Evolutionary conservation across 805 yeast species (phyloP).

Genomic region (Tetrapisispora pingtungensis): DNA sequence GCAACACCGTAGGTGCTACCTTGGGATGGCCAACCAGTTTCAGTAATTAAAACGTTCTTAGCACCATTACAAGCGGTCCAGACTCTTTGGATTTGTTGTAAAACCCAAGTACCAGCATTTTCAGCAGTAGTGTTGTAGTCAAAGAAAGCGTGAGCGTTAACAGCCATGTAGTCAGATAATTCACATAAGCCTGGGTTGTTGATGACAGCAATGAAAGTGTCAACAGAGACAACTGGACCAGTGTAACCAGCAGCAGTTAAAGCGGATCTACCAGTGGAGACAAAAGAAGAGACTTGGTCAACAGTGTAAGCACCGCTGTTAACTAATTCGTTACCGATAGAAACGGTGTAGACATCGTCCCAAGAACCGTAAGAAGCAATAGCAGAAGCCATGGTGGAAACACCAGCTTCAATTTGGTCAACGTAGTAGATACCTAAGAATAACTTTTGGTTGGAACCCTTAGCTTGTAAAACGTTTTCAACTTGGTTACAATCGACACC

Average conservation of each 20-base stretch:
- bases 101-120: slow-evolving; percentile 84
- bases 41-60: slow-evolving; percentile 71
- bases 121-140: slow-evolving; percentile 73
- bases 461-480: slow-evolving; percentile 57
- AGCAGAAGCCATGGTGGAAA: slow-evolving; percentile 49
- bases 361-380: slow-evolving; percentile 60
- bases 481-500: slow-evolving; percentile 86
- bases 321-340: slow-evolving; percentile 96
- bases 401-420: slow-evolving; percentile 43
- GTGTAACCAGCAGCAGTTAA: slow-evolving; percentile 74
- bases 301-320: slow-evolving; percentile 74
- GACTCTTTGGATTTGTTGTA: slow-evolving; percentile 84
- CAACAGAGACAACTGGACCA: slow-evolving; percentile 91
- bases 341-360: slow-evolving; percentile 66
- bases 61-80: slow-evolving; percentile 69
- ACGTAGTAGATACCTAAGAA: slow-evolving; percentile 67
- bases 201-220: slow-evolving; percentile 90
- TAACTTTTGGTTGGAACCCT: slow-evolving; percentile 52
- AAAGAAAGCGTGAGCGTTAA: slow-evolving; percentile 95
- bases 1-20: slow-evolving; percentile 78
- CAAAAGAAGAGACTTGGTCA: slow-evolving; percentile 55
- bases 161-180: slow-evolving; percentile 85
- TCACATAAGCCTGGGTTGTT: slow-evolving; percentile 91
- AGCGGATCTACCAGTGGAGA: slow-evolving; percentile 59
- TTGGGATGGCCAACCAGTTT: slow-evolving; percentile 95